Base-by-base conservation (phyloP, 1,284 basidiomycete species). In the Pisolithus thermaeus region DNA sequence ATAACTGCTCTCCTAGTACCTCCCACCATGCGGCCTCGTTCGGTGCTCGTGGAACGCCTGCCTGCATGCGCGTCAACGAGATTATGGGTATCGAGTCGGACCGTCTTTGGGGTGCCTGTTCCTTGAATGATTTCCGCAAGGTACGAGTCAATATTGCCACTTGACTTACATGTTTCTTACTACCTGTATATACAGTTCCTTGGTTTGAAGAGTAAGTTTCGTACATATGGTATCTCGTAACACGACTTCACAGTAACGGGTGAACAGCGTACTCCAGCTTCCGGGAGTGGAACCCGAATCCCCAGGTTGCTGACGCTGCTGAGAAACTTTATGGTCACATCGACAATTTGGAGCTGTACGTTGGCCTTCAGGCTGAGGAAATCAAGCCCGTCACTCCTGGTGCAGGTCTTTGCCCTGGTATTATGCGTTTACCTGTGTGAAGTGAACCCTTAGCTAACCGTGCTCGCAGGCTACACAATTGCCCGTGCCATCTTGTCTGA, bases 401-500 rank as follows among this genome's bases (percentile, higher is more conserved):
- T 46, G 86, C 88, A 49, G 92, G 92, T 53, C 76, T 90, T 49
- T 90, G 90, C 68, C 88, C 89, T 54, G 80, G 85, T 81, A 60
- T 48, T 71, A 63, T 18, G 43, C 27, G 11, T 16, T 39, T 1
- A 8, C 12, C 37, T 30, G 30, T 39, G 30, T 27, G 18, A 30
- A 1, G 8, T 49, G 3, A 41, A n/a, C 27, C 28, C 3, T 16
- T 47, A 23, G 18, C 37, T 49, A 25, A 30, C 18, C 22, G 23
- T 36, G 41, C 27, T 39, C 20, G 4, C 43, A 83, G 86, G 84
- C 9, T 92, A 89, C 68, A 94, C 92, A 7, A 83, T 91, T 61
- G 87, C 85, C 59, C 81, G 92, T 38, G 92, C 90, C 14, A 95
- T 95, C 60, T 80, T 95, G 37, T 82, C 84, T 58, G 92, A 94